Conservation (phyloP, 2,329 filamentous ascomycete genomes). For the Colletotrichum limetticola region DNA sequence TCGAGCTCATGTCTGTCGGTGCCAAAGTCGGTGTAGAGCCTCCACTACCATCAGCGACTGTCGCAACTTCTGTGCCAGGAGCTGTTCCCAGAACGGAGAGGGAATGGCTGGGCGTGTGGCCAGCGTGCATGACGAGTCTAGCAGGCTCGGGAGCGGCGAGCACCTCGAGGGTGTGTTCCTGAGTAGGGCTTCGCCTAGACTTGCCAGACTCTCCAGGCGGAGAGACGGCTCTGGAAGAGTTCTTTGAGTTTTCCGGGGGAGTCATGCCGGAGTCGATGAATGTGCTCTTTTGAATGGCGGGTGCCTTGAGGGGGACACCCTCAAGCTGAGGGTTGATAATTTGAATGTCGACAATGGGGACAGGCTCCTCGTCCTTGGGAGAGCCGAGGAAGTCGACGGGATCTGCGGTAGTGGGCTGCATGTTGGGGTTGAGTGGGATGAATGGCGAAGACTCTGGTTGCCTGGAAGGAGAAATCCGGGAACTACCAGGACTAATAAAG, state of each 20-base stretch:
- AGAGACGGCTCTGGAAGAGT: constrained; percentile 42
- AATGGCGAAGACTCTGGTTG: constrained; percentile 50
- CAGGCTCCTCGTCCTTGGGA: constrained; percentile 46
- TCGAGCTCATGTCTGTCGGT: constrained; percentile 37
- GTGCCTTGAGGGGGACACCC: constrained; percentile 66
- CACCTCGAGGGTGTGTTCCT: constrained; percentile 56
- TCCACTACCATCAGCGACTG: constrained; percentile 52
- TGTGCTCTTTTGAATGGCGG: constrained; percentile 62
- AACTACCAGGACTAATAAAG: constrained; percentile 42
- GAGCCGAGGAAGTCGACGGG: constrained; percentile 49
- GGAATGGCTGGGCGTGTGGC: constrained; percentile 71
- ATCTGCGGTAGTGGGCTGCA: constrained; percentile 48
- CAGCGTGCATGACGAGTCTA: constrained; percentile 70
- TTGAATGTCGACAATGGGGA: constrained; percentile 66
- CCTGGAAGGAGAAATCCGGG: constrained; percentile 46
- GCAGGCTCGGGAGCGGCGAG: constrained; percentile 59
- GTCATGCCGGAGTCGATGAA: constrained; percentile 54
- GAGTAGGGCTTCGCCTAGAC: constrained; percentile 44
- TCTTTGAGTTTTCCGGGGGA: constrained; percentile 38
- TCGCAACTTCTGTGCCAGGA: constrained; percentile 51
- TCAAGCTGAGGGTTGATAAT: constrained; percentile 69
- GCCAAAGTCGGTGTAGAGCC: constrained; percentile 46
- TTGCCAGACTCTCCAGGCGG: constrained; percentile 39
- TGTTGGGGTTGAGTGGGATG: constrained; percentile 56
- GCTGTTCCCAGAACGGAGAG: constrained; percentile 61